Evolutionary conservation across 352 stramenopile genomes (phyloP), one percentile per base, ranked within the genome.

Genomic region (Globisporangium viniferum): DNA sequence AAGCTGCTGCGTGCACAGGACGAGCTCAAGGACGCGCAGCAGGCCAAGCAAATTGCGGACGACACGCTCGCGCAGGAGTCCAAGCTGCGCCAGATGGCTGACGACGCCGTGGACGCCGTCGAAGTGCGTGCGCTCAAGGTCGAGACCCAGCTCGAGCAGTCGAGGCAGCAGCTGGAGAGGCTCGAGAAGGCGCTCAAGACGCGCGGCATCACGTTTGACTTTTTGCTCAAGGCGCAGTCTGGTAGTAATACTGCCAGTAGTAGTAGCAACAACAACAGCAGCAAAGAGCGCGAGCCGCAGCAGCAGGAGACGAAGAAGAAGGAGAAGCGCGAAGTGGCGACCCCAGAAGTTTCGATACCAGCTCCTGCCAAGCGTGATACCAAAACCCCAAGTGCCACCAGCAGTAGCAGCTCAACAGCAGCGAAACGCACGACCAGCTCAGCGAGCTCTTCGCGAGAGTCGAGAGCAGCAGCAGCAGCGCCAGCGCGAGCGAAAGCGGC

Each of bases 201-300:
- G n/a, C 84, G 84, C 15, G 82, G 82, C 2, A 86, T 90, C 68
- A 86, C 82, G n/a, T 74, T 85, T 55, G 82, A 88, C n/a, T 90
- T 81, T 49, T 41, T 90, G 27, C 59, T 90, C 22, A 89, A 81
- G 24, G 24, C 59, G 9, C 49, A 29, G 8, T n/a, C 36, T 14
- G 12, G 22, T 27, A 55, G 49, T 3, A 54, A n/a, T 12, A 63
- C 15, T 33, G 31, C 31, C 7, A 36, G 68, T 67, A 76, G 33
- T 22, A 41, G 29, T 14, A 73, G 56, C 49, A 76, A 67, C 48
- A 66, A 20, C 54, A 72, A 66, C 51, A 70, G 27, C 22, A 18
- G 20, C 15, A 59, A 64, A 24, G 53, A 65, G 33, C n/a, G n/a
- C 5, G 18, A 53, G 55, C 22, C 5, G 24, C 36, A 33, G n/a